Evolutionary conservation across 371 early-diverging fungal genomes (phyloP).

Genomic region (Mortierella sp.): DNA sequence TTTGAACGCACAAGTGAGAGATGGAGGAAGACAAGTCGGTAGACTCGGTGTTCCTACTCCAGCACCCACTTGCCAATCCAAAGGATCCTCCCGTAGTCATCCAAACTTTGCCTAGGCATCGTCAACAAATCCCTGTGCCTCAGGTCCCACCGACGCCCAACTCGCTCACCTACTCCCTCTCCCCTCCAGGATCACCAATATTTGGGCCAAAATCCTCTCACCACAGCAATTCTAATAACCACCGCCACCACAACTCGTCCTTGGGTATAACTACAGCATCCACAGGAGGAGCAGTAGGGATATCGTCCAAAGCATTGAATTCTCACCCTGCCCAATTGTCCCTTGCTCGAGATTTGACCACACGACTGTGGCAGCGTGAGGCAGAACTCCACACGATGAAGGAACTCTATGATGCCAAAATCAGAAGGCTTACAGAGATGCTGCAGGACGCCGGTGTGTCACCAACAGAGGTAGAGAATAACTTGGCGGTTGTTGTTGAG

Average conservation of each 20-base stretch:
- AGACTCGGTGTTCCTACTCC: conserved; percentile 37
- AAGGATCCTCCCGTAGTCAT: conserved; percentile 51
- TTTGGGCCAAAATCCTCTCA: conserved; percentile 17
- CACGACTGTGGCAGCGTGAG: conserved; percentile 56
- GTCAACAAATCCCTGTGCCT: conserved; percentile 21
- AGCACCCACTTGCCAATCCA: conserved; percentile 53
- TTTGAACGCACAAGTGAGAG: conserved; percentile 10
- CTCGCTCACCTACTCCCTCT: conserved; percentile 33
- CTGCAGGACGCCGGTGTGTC: conserved; percentile 54
- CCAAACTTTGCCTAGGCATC: conserved; percentile 45
- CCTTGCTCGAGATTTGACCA: conserved; percentile 50
- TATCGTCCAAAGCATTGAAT: conserved; percentile 25
- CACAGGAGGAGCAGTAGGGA: conserved; percentile 12
- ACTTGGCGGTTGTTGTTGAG: conserved; percentile 42
- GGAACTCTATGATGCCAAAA: conserved; percentile 55
- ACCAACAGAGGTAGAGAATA: conserved; percentile 54
- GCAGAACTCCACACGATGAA: conserved; percentile 56
- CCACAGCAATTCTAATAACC: conserved; percentile 12
- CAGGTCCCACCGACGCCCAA: conserved; percentile 43
- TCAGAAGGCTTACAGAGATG: conserved; percentile 47
- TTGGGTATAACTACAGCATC: conserved; percentile 12
- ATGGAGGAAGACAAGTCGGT: conserved; percentile 33
- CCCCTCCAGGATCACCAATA: conserved; percentile 45
- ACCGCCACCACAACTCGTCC: conserved; percentile 1
- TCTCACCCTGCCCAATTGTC: conserved; percentile 31